Evolutionary conservation across 2,329 filamentous ascomycete species (phyloP), one percentile per base, ranked within the genome.

Genomic region (Aspergillus piperis): DNA sequence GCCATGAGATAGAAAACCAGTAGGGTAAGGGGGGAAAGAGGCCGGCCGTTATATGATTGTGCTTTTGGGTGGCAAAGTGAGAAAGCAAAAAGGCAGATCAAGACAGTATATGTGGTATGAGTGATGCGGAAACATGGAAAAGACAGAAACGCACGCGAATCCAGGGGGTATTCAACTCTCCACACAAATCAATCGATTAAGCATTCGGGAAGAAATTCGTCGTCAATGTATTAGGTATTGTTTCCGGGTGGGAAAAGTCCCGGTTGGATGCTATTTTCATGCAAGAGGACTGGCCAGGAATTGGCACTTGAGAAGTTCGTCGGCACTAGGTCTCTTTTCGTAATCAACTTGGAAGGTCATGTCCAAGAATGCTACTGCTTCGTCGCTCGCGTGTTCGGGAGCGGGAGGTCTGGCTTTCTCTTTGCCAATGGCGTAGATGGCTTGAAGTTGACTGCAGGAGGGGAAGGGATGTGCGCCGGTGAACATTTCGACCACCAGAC

Each of bases 401-500:
- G 96, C 90, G 15, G 91, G 93, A 0, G 95, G 95, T 48, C 91
- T 88, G 23, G 92, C 92, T 75, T 91, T 90, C 66, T 90, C 88
- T 65, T 90, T 92, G 41, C 93, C 93, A 74, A 99, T 98, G 81
- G 96, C 96, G 83, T 99, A 99, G 72, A 99, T 97, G 62, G 95
- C 95, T 75, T 99, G 95, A 64, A 99, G 83, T 77, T 99, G 96
- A 62, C 91, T 96, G 81, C 92, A 96, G 78, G 96, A 94, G 0
- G 95, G 95, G 83, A 97, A 97, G 1, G 95, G 95, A 74, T 98
- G 95, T 48, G 88, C 90, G 58, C 95, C 95, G 11, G 95, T 98
- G 84, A 98, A 96, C 95, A 99, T 99, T 81, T 99, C 95, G 23
- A 99, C 94, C 13, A 99, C 92, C 54, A 99, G 82, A 75, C 95